A percentile compares a stretch with the other conserved stretches of the same genome.
Evolutionary conservation across 2,329 filamentous ascomycete genomes (phyloP).

Genomic region (Pseudogymnoascus sp.): DNA sequence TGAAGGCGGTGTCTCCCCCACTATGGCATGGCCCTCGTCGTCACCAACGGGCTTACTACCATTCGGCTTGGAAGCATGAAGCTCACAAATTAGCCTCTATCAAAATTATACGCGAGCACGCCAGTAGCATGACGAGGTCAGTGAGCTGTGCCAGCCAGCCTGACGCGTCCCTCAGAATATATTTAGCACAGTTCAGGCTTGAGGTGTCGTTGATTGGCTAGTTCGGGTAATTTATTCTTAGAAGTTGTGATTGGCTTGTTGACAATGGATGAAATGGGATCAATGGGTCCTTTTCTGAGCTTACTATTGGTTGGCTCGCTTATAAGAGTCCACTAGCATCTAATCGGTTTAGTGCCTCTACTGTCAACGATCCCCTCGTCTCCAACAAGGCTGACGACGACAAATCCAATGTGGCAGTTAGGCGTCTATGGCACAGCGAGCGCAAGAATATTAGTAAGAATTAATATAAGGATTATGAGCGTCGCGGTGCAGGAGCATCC

Average conservation of each 20-base stretch:
- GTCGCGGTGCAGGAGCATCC: too few species aligned
- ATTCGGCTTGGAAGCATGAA: not conserved
- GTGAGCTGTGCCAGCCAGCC: not conserved
- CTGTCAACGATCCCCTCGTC: not conserved
- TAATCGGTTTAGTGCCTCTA: not conserved
- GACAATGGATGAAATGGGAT: not conserved
- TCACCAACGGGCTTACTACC: not conserved
- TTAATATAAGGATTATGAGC: too few species aligned
- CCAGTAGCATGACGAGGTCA: not conserved
- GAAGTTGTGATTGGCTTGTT: not conserved
- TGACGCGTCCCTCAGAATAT: not conserved
- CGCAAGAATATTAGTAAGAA: not conserved
- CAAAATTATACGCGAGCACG: not conserved
- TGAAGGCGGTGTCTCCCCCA: not conserved
- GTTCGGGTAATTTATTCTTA: not conserved
- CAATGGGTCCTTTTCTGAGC: not conserved
- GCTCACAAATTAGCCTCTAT: not conserved
- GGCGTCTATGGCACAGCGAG: not conserved
- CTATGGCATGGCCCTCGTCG: not conserved
- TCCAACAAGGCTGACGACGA: not conserved
- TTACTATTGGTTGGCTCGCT: not conserved
- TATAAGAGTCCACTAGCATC: not conserved
- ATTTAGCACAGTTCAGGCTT: not conserved
- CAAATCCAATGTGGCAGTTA: not conserved
- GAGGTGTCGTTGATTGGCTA: not conserved